A percentile compares a stretch with the other conserved stretches of the same genome.
Evolutionary conservation across 495 filamentous ascomycete species (phyloP).

Genomic region (Penicillium coffeae): DNA sequence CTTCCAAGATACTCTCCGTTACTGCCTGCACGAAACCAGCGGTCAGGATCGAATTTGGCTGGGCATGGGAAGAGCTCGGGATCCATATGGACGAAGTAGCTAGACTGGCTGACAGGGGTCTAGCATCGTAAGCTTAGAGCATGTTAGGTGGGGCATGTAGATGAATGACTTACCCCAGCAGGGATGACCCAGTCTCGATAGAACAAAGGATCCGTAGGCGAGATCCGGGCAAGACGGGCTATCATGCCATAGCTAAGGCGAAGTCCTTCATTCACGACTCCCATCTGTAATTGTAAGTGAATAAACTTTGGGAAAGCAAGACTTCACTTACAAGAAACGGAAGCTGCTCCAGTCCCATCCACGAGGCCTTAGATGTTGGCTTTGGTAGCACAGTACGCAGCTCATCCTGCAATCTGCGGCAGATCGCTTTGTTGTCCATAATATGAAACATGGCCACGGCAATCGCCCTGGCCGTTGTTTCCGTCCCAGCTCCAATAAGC

Average conservation of each 20-base stretch:
- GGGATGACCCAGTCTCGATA: conserved; percentile 8
- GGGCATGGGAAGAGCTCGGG: conserved; percentile 6
- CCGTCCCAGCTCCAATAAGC: conserved; percentile 31
- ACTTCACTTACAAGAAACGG: conserved; percentile 38
- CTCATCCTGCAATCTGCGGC: conserved; percentile 18
- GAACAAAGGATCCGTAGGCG: conserved; percentile 3
- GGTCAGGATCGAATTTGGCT: conserved; percentile 7
- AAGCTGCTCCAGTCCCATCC: conserved; percentile 36
- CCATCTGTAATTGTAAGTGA: conserved; percentile 11
- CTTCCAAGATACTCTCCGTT: neutral
- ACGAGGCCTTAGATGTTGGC: neutral
- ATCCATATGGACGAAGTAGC: conserved; percentile 10
- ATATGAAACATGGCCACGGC: conserved; percentile 28
- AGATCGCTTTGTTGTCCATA: conserved; percentile 15
- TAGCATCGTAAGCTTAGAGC: too few relatives aligned
- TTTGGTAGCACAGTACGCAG: conserved; percentile 24
- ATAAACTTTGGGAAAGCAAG: conserved; percentile 3
- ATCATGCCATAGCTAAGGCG: conserved; percentile 5
- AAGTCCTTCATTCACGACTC: conserved; percentile 6
- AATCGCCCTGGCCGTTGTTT: conserved; percentile 30
- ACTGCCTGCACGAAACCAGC: conserved; percentile 1
- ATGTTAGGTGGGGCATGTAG: too few relatives aligned
- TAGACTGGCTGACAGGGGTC: conserved; percentile 7
- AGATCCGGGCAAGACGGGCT: conserved; percentile 1
- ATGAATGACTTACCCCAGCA: conserved; percentile 2